phyloP scores from a whole-genome alignment of 2,329 filamentous ascomycete species.

The Xylaria sp. region DNA sequence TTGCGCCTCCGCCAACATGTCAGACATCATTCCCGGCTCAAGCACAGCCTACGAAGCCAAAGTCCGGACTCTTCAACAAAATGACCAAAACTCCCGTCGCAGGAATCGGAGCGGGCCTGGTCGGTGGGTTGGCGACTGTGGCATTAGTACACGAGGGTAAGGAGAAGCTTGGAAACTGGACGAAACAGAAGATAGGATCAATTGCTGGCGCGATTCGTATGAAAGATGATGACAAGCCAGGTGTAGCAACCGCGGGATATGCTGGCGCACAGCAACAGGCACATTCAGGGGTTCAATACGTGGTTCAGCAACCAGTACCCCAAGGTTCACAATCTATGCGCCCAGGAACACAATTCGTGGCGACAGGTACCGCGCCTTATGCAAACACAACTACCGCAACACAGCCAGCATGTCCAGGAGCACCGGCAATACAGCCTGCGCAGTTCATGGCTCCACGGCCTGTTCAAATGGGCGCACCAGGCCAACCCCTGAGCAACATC shows the following conservation, averaged over 20 bases:
- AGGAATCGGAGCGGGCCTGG: conserved; percentile 10
- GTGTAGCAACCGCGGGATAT: conserved; percentile 7
- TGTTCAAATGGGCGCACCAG: conserved; percentile 6
- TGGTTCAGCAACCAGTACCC: neutral
- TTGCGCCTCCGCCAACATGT: conserved; percentile 8
- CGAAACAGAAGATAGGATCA: conserved; percentile 18
- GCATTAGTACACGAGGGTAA: conserved; percentile 13
- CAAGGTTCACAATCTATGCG: neutral
- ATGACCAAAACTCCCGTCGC: conserved; percentile 12
- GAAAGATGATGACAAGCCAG: neutral
- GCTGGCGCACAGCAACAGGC: neutral
- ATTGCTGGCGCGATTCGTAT: neutral
- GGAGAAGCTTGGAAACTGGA: conserved; percentile 18
- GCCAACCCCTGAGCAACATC: conserved; percentile 4
- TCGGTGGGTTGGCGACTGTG: conserved; percentile 8
- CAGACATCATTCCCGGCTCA: neutral
- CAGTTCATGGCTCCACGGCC: conserved; percentile 1
- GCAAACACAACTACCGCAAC: neutral
- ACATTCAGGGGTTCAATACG: conserved; percentile 1
- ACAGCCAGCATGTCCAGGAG: neutral
- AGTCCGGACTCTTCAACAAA: conserved; percentile 15
- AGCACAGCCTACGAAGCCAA: conserved; percentile 8
- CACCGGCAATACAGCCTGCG: neutral
- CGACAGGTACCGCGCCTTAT: neutral
- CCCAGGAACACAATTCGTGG: neutral